These are phyloP conservation scores for Ogataea methanolica DNA, from an alignment of 805 yeast genomes.

Conservation along the genomic window DNA sequence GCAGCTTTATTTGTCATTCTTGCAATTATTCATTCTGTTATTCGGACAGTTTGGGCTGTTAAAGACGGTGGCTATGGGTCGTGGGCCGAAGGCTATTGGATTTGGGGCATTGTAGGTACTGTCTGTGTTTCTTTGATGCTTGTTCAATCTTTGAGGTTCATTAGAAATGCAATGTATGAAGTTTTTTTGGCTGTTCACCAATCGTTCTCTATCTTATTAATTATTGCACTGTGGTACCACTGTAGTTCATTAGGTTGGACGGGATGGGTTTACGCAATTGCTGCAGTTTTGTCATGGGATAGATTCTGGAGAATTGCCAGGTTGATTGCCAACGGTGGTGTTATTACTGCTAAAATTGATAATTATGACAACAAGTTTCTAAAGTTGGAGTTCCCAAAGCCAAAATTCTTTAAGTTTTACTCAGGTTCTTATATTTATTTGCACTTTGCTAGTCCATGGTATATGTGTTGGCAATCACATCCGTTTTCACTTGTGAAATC, in stretches of 20 bases:
- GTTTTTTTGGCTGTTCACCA: conserved; percentile 37
- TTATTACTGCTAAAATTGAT: conserved; percentile 14
- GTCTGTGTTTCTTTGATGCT: conserved; percentile 12
- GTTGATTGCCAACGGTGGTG: conserved; percentile 24
- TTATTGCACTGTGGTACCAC: conserved; percentile 38
- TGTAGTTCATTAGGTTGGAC: conserved; percentile 37
- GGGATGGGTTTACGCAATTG: conserved; percentile 37
- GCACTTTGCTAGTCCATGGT: conserved; percentile 44
- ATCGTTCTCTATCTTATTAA: conserved; percentile 33
- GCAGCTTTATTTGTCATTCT: conserved; percentile 49
- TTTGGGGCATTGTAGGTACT: conserved; percentile 30
- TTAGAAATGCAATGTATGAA: conserved; percentile 37
- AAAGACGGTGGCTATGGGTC: conserved; percentile 36
- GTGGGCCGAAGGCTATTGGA: conserved; percentile 44
- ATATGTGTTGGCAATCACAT: conserved; percentile 60
- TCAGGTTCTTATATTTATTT: conserved; percentile 56
- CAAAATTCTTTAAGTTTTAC: conserved; percentile 17
- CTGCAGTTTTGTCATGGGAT: conserved; percentile 37
- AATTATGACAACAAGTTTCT: conserved; percentile 10
- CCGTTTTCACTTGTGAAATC: conserved; percentile 57
- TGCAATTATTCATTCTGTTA: conserved; percentile 51
- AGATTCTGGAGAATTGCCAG: conserved; percentile 33
- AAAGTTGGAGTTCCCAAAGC: conserved; percentile 17
- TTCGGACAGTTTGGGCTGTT: conserved; percentile 46
- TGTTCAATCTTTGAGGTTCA: conserved; percentile 14